Evolutionary conservation across 1,284 basidiomycete genomes (phyloP), one percentile per base, ranked within the genome.

Genomic region (Marasmius fiardii): DNA sequence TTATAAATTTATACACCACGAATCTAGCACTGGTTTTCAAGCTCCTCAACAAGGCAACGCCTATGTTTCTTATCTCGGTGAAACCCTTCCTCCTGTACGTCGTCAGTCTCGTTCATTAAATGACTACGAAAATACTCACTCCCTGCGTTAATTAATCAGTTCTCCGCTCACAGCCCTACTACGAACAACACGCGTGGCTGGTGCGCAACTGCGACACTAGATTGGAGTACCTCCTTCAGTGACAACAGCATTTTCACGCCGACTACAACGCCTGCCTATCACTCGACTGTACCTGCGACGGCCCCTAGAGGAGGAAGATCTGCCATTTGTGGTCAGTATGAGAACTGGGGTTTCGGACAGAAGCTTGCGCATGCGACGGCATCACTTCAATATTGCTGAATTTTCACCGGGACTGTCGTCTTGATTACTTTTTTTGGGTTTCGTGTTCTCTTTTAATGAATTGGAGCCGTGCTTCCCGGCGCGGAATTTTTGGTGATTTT

Each of bases 1-100:
- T 34, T 70, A 68, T 57, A 66, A 63, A 44, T 68, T 66, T 51
- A 52, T 47, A 23, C 54, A 57, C 37, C 60, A 58, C 16, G 52
- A 53, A 24, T 50, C 53, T 7, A 52, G 49, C 39, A 54, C 51
- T 24, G 55, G 55, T 18, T 34, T 51, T 23, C 44, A 49, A n/a
- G 24, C 51, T n/a, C n/a, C n/a, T 2, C 44, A 37, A 16, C 28
- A 51, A 23, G 18, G 26, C 23, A 18, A 31, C 31, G 49, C 11
- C 11, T 49, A 37, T 43, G 53, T 50, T 12, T 12, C 43, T 4
- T 53, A 57, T 39, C 34, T n/a, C 14, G 14, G 26, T 48, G 7
- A 43, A 24, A 35, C 44, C 48, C 37, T 53, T 51, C 21, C 44
- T 41, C 35, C 44, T 48, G 11, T 44, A 50, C 52, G 18, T 18